Conservation (phyloP, 176 grass and related monocot genomes). For the Triticum aestivum region DNA sequence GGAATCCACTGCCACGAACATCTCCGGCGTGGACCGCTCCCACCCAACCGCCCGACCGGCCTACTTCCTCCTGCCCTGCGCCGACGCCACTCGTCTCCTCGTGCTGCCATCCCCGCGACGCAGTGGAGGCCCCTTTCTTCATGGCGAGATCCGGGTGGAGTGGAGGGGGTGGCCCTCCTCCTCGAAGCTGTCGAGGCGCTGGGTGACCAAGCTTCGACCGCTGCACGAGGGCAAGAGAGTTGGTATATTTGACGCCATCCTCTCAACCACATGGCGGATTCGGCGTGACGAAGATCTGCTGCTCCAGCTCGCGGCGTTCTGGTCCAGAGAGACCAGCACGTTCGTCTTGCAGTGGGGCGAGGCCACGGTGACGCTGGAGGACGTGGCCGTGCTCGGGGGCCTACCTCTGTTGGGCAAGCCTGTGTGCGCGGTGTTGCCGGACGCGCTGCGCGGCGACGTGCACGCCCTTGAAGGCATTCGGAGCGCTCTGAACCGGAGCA, state of each 20-base stretch:
- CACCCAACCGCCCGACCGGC: neutral
- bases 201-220: conserved; percentile 48
- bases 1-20: neutral
- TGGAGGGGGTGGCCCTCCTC: conserved; percentile 40
- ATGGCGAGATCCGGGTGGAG: neutral
- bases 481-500: conserved; percentile 64
- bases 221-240: conserved; percentile 25
- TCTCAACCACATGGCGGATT: conserved; percentile 26
- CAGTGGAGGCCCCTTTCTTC: neutral
- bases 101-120: neutral
- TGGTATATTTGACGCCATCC: conserved; percentile 42
- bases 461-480: conserved; percentile 48
- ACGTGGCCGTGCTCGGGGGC: conserved; percentile 24
- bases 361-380: conserved; percentile 56
- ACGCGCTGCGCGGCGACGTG: conserved; percentile 35
- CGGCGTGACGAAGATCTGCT: neutral
- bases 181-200: conserved; percentile 20
- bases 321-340: conserved; percentile 37
- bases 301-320: conserved; percentile 39
- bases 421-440: too few species aligned
- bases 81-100: neutral
- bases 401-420: neutral
- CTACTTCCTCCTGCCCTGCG: conserved; percentile 24
- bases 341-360: conserved; percentile 63
- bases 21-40: neutral